Conservation (phyloP, 345 rosid genomes). For the Eucalyptus sp. region DNA sequence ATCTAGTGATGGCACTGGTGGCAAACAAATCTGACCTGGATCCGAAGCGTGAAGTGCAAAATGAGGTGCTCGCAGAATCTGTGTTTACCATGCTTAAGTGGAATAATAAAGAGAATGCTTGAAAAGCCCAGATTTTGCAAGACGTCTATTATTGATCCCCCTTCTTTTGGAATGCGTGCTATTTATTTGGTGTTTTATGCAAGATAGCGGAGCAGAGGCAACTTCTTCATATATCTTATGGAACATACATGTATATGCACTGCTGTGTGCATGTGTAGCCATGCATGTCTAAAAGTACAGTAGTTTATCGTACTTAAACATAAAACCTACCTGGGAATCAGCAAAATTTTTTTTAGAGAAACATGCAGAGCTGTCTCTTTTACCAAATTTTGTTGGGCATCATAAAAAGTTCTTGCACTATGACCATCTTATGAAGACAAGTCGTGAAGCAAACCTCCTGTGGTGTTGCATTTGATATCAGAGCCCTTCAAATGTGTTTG, state of each 20-base stretch:
- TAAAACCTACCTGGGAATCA: not conserved
- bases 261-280: not conserved
- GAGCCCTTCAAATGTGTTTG: not conserved
- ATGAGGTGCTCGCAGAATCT: conserved; percentile 2
- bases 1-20: conserved; percentile 26
- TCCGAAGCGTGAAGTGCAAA: conserved; percentile 15
- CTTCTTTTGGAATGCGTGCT: not conserved
- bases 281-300: not conserved
- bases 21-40: conserved; percentile 28
- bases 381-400: not conserved
- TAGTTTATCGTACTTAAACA: not conserved
- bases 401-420: not conserved
- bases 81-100: not conserved
- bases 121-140: not conserved
- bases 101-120: conserved; percentile 27
- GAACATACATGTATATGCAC: not conserved
- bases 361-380: not conserved
- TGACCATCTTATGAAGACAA: not conserved
- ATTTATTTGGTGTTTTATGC: not conserved
- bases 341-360: not conserved
- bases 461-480: not conserved
- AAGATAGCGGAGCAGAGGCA: not conserved
- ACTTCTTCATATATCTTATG: not conserved
- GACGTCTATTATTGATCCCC: not conserved
- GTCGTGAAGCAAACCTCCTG: not conserved